Evolutionary conservation across 2,329 filamentous ascomycete species (phyloP).

Genomic region (Dothideomycetes sp.): DNA sequence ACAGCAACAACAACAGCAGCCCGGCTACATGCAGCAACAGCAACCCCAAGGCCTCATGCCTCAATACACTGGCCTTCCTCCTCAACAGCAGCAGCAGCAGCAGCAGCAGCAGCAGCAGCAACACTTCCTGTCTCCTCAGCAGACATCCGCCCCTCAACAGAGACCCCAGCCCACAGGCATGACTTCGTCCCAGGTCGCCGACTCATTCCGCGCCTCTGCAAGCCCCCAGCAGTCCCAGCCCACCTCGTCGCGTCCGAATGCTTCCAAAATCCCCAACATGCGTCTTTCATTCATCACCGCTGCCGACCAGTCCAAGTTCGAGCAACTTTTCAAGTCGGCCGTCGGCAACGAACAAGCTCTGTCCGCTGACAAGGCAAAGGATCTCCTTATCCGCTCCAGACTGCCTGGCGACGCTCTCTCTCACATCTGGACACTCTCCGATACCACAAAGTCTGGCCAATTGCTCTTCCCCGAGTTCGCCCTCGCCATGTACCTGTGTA

Average conservation of each 20-base stretch:
- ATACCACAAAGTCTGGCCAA: conserved; percentile 93
- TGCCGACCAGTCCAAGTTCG: conserved; percentile 90
- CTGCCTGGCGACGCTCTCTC: conserved; percentile 79
- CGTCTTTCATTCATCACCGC: conserved; percentile 92
- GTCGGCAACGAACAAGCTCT: conserved; percentile 76
- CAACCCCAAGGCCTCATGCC: conserved; percentile 21
- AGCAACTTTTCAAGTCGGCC: conserved; percentile 93
- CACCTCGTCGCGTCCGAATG: conserved; percentile 54
- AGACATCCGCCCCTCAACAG: conserved; percentile 35
- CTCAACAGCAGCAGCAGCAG: conserved; percentile 34
- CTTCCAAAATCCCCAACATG: conserved; percentile 84
- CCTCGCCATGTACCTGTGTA: conserved; percentile 96
- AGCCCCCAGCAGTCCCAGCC: conserved; percentile 49
- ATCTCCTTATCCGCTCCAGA: conserved; percentile 79
- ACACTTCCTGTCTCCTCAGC: conserved; percentile 36
- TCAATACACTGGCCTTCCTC: conserved; percentile 42
- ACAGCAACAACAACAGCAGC: conserved; percentile 24
- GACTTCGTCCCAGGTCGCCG: conserved; percentile 56
- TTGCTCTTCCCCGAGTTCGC: conserved; percentile 97
- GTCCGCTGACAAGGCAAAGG: conserved; percentile 83
- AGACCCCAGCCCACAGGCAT: conserved; percentile 50
- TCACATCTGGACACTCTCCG: conserved; percentile 81
- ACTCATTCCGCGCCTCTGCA: conserved; percentile 48
- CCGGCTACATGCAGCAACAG: conserved; percentile 28
- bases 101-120: conserved; percentile 24